A percentile compares a stretch with the other conserved stretches of the same genome.
These are phyloP conservation scores for Pyrus hybrid DNA, from an alignment of 331 rosid genomes.

Conservation along the genomic window DNA sequence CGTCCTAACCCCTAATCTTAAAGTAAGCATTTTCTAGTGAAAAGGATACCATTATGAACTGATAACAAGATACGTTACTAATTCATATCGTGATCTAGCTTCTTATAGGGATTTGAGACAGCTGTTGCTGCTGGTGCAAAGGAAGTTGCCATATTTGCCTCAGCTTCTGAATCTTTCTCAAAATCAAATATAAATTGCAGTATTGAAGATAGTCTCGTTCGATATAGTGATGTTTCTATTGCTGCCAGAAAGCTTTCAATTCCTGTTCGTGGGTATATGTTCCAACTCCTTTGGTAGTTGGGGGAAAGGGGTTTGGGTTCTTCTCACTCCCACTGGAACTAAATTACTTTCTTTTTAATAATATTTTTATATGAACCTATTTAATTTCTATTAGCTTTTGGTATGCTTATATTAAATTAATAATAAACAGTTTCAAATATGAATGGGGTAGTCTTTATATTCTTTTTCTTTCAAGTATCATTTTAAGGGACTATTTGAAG, in stretches of 20 bases:
- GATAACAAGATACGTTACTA: not conserved
- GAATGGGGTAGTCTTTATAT: too few species aligned
- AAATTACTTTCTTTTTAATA: too few species aligned
- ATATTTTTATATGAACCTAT: not conserved
- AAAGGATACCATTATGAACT: not conserved
- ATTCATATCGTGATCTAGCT: conserved; percentile 8
- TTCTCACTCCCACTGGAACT: not conserved
- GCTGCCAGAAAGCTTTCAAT: conserved; percentile 54
- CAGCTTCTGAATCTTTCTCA: conserved; percentile 91
- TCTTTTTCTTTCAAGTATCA: not conserved
- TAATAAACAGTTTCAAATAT: too few species aligned
- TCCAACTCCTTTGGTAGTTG: not conserved
- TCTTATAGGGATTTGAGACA: conserved; percentile 79
- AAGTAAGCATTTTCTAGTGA: conserved; percentile 39
- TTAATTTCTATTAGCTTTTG: too few species aligned
- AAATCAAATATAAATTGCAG: conserved; percentile 72
- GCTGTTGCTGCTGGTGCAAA: conserved; percentile 90
- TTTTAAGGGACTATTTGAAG: not conserved
- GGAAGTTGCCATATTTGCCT: conserved; percentile 84
- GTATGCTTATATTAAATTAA: too few species aligned
- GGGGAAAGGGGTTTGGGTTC: not conserved
- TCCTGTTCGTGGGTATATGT: conserved; percentile 74
- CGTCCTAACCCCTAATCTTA: conserved; percentile 75
- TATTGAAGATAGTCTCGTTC: conserved; percentile 65
- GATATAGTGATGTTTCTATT: conserved; percentile 52